Conservation (phyloP, 176 grass and related monocot genomes). For the Oryza australiensis region DNA sequence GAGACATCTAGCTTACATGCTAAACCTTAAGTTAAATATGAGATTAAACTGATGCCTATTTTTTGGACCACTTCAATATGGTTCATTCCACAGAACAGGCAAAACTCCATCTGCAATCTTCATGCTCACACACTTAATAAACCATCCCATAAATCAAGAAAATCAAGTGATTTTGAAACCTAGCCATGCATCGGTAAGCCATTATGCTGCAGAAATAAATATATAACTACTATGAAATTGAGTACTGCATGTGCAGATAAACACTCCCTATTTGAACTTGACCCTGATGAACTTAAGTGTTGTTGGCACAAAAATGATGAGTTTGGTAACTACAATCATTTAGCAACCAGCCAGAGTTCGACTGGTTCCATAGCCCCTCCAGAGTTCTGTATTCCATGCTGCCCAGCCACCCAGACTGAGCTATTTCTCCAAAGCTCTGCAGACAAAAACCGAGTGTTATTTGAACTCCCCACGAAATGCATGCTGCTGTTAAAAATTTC, state of each 20-base stretch:
- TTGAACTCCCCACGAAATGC: not conserved
- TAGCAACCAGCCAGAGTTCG: conserved; percentile 62
- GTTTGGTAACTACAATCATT: conserved; percentile 36
- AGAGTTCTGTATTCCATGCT: conserved; percentile 52
- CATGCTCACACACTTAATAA: not conserved
- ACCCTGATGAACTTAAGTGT: not conserved
- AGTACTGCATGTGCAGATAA: not conserved
- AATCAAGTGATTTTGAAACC: not conserved
- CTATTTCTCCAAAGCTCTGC: conserved; percentile 50
- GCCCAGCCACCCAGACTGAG: conserved; percentile 67
- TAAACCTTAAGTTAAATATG: not conserved
- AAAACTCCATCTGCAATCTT: not conserved
- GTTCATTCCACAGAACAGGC: not conserved
- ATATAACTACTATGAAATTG: not conserved
- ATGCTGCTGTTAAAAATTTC: not conserved
- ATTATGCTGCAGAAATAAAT: conserved; percentile 6
- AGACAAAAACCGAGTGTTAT: not conserved
- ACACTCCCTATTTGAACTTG: not conserved
- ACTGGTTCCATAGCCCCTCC: conserved; percentile 60
- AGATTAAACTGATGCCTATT: not conserved
- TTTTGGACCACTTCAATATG: conserved; percentile 1
- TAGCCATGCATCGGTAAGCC: not conserved
- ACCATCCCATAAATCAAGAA: not conserved
- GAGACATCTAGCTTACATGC: not conserved
- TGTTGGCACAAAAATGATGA: not conserved